phyloP scores from a whole-genome alignment of 352 stramenopile genomes.

The Pythium brachiatum region DNA sequence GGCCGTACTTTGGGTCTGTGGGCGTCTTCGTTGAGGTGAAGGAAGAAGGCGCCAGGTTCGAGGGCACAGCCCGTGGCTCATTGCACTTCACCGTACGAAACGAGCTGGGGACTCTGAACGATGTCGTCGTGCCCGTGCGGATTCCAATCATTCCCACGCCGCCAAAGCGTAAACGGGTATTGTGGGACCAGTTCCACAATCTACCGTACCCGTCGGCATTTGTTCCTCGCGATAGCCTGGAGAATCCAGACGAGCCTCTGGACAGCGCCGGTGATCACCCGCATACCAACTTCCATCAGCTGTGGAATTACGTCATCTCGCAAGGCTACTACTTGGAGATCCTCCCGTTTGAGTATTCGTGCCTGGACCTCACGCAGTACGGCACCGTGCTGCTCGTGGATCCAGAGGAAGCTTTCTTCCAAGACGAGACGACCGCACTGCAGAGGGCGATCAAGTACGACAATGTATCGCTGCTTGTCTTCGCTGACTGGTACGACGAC shows the following conservation, averaged over 20 bases:
- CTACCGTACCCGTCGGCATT: slow-evolving; percentile 85
- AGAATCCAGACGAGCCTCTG: slow-evolving; percentile 60
- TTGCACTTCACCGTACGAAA: slow-evolving; percentile 51
- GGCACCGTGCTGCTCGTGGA: slow-evolving; percentile 80
- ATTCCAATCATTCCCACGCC: slow-evolving; percentile 55
- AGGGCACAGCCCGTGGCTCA: slow-evolving; percentile 38
- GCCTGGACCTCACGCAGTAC: slow-evolving; percentile 63
- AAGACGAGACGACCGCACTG: slow-evolving; percentile 57
- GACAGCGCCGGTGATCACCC: slow-evolving; percentile 77
- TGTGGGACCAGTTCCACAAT: slow-evolving; percentile 90
- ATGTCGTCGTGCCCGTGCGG: slow-evolving; percentile 43
- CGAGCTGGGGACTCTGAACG: slow-evolving; percentile 29
- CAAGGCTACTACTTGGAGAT: slow-evolving; percentile 82
- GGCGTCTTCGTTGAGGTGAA: slow-evolving; percentile 73
- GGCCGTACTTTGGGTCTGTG: slow-evolving; percentile 69
- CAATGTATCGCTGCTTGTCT: slow-evolving; percentile 69
- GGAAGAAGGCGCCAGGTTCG: slow-evolving; percentile 32
- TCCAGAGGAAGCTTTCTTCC: slow-evolving; percentile 77
- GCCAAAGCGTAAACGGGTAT: slow-evolving; percentile 43
- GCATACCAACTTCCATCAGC: slow-evolving; percentile 85
- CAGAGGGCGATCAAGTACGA: slow-evolving; percentile 58
- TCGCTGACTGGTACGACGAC: slow-evolving; percentile 82
- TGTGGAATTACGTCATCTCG: slow-evolving; percentile 69
- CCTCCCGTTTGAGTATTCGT: slow-evolving; percentile 75
- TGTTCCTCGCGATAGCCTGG: slow-evolving; percentile 72